These are phyloP conservation scores for Penicillium palitans DNA, from an alignment of 2,329 filamentous ascomycete genomes.

Conservation along the genomic window DNA sequence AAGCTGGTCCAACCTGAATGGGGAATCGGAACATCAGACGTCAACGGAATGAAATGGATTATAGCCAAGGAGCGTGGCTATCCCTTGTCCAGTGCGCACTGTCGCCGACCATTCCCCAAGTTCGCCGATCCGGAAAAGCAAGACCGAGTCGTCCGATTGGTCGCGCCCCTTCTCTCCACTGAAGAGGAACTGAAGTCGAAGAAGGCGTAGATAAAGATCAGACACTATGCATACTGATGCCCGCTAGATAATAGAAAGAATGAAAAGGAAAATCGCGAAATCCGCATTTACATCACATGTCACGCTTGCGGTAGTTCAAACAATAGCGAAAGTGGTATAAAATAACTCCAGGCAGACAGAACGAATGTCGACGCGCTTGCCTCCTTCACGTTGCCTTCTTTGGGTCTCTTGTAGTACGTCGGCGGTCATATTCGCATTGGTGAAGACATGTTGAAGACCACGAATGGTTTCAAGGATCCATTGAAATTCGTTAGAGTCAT, in stretches of 20 bases:
- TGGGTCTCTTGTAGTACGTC: conserved; percentile 42
- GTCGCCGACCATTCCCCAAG: conserved; percentile 55
- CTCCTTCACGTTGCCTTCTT: conserved; percentile 37
- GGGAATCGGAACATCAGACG: conserved; percentile 59
- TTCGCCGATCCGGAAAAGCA: conserved; percentile 38
- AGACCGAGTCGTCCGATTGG: background rate
- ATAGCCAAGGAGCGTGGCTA: conserved; percentile 58
- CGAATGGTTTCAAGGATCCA: conserved; percentile 49
- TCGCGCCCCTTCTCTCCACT: background rate
- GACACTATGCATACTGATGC: background rate
- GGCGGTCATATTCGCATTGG: conserved; percentile 43
- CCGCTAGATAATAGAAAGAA: background rate
- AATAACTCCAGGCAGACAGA: background rate
- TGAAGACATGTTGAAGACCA: conserved; percentile 40
- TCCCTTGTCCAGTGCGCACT: conserved; percentile 52
- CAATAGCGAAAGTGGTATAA: background rate
- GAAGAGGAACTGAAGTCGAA: background rate
- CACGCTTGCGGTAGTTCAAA: background rate
- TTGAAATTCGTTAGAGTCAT: conserved; percentile 52
- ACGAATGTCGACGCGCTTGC: conserved; percentile 9
- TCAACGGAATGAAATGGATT: conserved; percentile 63
- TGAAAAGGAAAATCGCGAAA: background rate
- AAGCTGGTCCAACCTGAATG: conserved; percentile 56
- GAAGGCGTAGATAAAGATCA: background rate
- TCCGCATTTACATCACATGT: background rate